These are phyloP conservation scores for Polychaeton citri DNA, from an alignment of 2,329 filamentous ascomycete genomes.

Conservation along the genomic window DNA sequence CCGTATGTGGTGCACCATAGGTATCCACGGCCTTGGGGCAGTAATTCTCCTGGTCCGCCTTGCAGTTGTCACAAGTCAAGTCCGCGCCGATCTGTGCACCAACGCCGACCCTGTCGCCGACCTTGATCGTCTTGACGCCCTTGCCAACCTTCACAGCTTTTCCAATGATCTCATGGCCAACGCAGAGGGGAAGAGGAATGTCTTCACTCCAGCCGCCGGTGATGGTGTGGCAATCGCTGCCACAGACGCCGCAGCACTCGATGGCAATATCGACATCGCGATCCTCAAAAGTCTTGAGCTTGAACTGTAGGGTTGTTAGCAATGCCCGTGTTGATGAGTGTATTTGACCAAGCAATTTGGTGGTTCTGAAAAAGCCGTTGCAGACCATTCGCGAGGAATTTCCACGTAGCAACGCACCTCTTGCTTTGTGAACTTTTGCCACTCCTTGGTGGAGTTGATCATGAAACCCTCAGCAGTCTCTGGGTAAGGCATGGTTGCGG, in stretches of 20 bases:
- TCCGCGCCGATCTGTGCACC: conserved; percentile 38
- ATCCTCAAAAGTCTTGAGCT: conserved; percentile 75
- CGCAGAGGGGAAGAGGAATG: conserved; percentile 45
- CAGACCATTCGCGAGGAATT: too few species aligned
- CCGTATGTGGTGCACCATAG: conserved; percentile 35
- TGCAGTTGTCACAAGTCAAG: conserved; percentile 38
- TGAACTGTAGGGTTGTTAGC: conserved; percentile 40
- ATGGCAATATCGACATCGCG: conserved; percentile 82
- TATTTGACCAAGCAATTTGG: too few species aligned
- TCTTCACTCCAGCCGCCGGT: conserved; percentile 50
- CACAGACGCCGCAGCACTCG: conserved; percentile 56
- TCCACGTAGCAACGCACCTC: conserved; percentile 24
- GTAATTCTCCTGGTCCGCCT: conserved; percentile 40
- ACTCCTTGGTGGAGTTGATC: conserved; percentile 46
- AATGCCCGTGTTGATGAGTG: not conserved
- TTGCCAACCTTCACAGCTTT: conserved; percentile 36
- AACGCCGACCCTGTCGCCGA: conserved; percentile 32
- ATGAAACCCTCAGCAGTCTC: conserved; percentile 38
- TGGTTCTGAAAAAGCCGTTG: too few species aligned
- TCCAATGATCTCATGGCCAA: conserved; percentile 49
- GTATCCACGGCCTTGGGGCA: conserved; percentile 37
- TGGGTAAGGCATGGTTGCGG: conserved; percentile 35
- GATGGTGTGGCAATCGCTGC: conserved; percentile 34
- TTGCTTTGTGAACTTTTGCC: conserved; percentile 44
- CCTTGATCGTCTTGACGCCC: conserved; percentile 36